Base-by-base conservation (phyloP, 2,329 filamentous ascomycete species). In the Colletotrichum sansevieriae region DNA sequence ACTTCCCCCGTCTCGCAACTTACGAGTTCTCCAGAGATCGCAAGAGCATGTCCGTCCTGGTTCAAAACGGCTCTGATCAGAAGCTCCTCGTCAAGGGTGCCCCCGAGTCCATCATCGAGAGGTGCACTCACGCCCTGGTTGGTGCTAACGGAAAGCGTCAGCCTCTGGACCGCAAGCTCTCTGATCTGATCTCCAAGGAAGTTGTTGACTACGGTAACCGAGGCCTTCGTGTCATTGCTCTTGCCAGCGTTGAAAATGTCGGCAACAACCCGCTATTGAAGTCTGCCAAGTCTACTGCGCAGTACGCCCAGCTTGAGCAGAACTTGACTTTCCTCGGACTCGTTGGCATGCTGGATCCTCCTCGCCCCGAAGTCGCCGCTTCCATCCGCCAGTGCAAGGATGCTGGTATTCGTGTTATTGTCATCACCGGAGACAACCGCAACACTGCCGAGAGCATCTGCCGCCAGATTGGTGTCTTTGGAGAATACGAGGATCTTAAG, bases 11-110 rank as follows among this genome's bases (percentile, higher is more conserved):
- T 47, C 85, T 97, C 65, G 91, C 95, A 9, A 97, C 94, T 11
- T 99, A 94, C 75, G 96, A 99, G 78, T 99, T 99, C 82, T 98
- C 96, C 1, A 91, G 96, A 74, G 96, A 99, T 80, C 90, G 96
- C 71, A 99, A 99, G 88, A 98, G 95, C 81, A 99, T 99, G 96
- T 99, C 96, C 55, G 97, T 99, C 41, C 84, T 98, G 68, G 93
- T 97, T 71, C 87, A 91, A 72, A 86, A 87, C 63, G 91, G 88
- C 64, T 84, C 85, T 57, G 81, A 89, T 60, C 89, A 96, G 82
- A 94, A 92, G 78, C 90, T 99, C 11, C 87, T 99, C 56, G 95
- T 99, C 73, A 99, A 99, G 83, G 96, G 96, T 75, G 96, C 97
- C 20, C 96, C 96, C 6, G 96, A 99, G 80, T 94, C 94, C 12